Percentiles rank a stretch among this genome's conserved stretches.
Evolutionary conservation across 2,329 filamentous ascomycete genomes (phyloP).

Genomic region (Fusarium papillatum): DNA sequence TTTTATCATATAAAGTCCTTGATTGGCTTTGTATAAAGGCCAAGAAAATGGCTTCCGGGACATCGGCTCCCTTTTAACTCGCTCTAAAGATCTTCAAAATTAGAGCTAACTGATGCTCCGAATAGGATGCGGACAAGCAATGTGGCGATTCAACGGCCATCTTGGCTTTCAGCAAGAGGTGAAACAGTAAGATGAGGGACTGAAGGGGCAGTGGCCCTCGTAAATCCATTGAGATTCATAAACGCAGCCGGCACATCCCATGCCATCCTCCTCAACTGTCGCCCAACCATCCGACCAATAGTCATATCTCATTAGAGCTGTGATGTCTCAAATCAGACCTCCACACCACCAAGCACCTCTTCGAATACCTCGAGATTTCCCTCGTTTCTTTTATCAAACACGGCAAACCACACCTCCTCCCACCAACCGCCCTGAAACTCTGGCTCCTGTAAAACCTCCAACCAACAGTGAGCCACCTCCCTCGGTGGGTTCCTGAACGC

Average conservation of each 20-base stretch:
- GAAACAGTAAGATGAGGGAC: neutral
- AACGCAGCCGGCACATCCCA: neutral
- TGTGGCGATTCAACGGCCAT: neutral
- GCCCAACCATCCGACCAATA: too few species aligned
- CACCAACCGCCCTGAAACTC: conserved; percentile 78
- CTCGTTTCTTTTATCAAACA: conserved; percentile 60
- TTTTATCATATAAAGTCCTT: neutral
- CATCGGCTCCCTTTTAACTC: neutral
- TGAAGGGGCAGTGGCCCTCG: neutral
- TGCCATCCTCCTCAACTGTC: neutral
- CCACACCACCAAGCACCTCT: conserved; percentile 54
- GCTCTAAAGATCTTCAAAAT: neutral
- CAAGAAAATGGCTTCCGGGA: neutral
- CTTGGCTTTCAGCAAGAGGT: neutral
- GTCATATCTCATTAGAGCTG: neutral
- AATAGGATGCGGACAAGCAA: neutral
- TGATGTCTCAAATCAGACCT: conserved; percentile 37
- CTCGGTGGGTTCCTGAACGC: conserved; percentile 73
- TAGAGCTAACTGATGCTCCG: neutral
- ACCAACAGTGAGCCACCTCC: conserved; percentile 74
- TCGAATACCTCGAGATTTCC: conserved; percentile 67
- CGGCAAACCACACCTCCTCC: conserved; percentile 74
- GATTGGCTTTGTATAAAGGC: neutral
- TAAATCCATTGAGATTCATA: neutral
- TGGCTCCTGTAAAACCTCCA: conserved; percentile 68